phyloP scores from a whole-genome alignment of 768 basidiomycete genomes.

The Suillus paluster region DNA sequence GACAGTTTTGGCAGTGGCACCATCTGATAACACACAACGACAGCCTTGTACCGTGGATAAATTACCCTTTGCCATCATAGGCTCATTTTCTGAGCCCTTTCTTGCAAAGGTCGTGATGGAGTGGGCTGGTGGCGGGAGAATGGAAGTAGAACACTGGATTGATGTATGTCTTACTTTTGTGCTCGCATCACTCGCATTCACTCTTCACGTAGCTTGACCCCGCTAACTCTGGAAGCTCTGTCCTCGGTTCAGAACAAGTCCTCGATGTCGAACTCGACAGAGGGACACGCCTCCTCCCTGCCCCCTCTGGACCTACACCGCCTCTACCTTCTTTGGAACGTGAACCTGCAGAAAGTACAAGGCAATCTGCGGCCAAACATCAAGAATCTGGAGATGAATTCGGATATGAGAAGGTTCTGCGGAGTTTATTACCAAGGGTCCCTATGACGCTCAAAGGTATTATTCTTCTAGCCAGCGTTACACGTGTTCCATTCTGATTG shows the following conservation, averaged over 20 bases:
- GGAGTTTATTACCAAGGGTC: conserved; percentile 42
- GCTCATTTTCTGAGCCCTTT: conserved; percentile 49
- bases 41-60: conserved; percentile 36
- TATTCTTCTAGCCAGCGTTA: not conserved
- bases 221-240: conserved; percentile 39
- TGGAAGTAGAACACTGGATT: conserved; percentile 56
- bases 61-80: conserved; percentile 45
- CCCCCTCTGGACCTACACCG: conserved; percentile 22
- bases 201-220: conserved; percentile 44
- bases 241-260: conserved; percentile 53
- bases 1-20: conserved; percentile 42
- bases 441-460: conserved; percentile 51
- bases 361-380: not conserved
- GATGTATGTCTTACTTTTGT: conserved; percentile 39
- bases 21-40: conserved; percentile 14
- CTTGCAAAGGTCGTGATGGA: conserved; percentile 45
- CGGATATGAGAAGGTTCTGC: conserved; percentile 38
- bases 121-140: conserved; percentile 48
- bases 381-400: not conserved
- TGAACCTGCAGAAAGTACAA: conserved; percentile 7
- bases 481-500: not conserved
- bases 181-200: conserved; percentile 7
- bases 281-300: conserved; percentile 42
- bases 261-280: conserved; percentile 54
- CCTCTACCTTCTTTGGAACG: conserved; percentile 34